A percentile compares a stretch with the other conserved stretches of the same genome.
These are phyloP conservation scores for Trapa incisa DNA, from an alignment of 345 rosid species.

Conservation along the genomic window DNA sequence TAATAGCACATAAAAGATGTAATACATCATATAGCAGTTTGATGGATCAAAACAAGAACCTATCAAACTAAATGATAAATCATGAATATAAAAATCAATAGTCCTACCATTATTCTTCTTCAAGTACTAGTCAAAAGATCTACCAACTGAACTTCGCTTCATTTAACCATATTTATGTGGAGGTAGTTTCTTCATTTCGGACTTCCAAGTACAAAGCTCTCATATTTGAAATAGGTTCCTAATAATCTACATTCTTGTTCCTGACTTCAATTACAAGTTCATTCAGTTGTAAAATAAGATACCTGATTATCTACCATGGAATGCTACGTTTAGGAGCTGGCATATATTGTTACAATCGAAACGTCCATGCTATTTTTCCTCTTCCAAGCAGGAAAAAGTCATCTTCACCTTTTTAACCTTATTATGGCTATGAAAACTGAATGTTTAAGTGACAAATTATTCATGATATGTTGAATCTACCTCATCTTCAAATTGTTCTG, in stretches of 20 bases:
- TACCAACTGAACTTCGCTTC: not conserved
- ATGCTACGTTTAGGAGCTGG: not conserved
- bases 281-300: not conserved
- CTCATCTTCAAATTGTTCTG: slow-evolving; percentile 80
- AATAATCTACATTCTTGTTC: too few species aligned
- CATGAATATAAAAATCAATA: not conserved
- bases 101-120: not conserved
- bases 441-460: not conserved
- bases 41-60: not conserved
- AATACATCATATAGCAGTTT: not conserved
- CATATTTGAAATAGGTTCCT: not conserved
- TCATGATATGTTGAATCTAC: slow-evolving; percentile 22
- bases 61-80: not conserved
- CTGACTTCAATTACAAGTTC: too few species aligned
- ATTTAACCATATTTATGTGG: not conserved
- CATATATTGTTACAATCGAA: not conserved
- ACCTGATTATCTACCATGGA: not conserved
- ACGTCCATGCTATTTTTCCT: not conserved
- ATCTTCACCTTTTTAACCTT: not conserved
- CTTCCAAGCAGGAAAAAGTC: not conserved
- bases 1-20: not conserved
- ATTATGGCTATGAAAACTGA: not conserved
- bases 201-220: not conserved
- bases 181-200: not conserved
- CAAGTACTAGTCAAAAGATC: not conserved